Percentiles rank a stretch among this genome's conserved stretches.
Conservation (phyloP, 306 rosid species). For the Cicer yamashitae region DNA sequence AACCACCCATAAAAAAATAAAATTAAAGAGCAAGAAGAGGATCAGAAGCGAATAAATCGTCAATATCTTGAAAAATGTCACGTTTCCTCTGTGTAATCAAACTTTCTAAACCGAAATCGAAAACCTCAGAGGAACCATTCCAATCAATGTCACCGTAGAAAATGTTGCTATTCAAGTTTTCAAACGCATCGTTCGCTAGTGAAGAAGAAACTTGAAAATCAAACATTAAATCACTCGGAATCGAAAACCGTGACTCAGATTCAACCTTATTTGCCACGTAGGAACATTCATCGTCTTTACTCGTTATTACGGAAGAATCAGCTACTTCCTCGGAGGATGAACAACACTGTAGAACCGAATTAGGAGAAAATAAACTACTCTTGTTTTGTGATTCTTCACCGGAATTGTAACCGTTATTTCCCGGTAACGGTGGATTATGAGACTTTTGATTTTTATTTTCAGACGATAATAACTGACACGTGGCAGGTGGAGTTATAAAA, state of each 20-base stretch:
- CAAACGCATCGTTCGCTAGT: constrained; percentile 55
- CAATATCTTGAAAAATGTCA: constrained; percentile 84
- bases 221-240: constrained; percentile 51
- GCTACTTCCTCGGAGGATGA: constrained; percentile 63
- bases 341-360: constrained; percentile 68
- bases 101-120: constrained; percentile 54
- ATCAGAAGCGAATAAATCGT: constrained; percentile 75
- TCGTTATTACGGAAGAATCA: constrained; percentile 48
- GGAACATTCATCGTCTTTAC: constrained; percentile 45
- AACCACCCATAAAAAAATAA: neutral
- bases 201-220: constrained; percentile 55
- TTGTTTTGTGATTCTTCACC: constrained; percentile 54
- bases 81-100: constrained; percentile 49
- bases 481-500: constrained; percentile 58
- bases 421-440: neutral
- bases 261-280: constrained; percentile 46
- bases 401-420: constrained; percentile 49
- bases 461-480: neutral
- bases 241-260: constrained; percentile 53
- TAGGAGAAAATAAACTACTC: constrained; percentile 65
- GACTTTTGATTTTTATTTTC: neutral
- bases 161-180: constrained; percentile 22
- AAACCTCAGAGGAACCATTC: constrained; percentile 42
- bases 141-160: neutral
- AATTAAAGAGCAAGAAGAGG: constrained; percentile 65